Evolutionary conservation across 78 protist genomes (phyloP).

Genomic region (Dictyostelium citrinum): DNA sequence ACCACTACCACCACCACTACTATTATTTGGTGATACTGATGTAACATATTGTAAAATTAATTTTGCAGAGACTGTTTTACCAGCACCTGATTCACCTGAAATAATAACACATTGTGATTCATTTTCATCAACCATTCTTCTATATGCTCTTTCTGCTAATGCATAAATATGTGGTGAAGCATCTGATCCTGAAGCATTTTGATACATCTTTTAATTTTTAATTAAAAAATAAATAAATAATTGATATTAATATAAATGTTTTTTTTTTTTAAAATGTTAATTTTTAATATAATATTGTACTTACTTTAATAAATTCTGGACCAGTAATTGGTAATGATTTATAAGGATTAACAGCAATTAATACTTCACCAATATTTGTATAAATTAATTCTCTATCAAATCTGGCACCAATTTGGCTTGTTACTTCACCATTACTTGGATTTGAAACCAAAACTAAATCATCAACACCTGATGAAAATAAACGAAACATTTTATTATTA

Average conservation of each 20-base stretch:
- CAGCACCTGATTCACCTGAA: slow-evolving; percentile 81
- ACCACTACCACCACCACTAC: slow-evolving; percentile 16
- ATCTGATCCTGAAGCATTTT: slow-evolving; percentile 59
- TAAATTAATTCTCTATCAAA: slow-evolving; percentile 78
- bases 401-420: slow-evolving; percentile 79
- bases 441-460: slow-evolving; percentile 65
- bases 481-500: slow-evolving; percentile 51
- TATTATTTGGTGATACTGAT: slow-evolving; percentile 85
- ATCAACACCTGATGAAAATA: slow-evolving; percentile 82
- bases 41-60: slow-evolving; percentile 92
- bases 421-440: slow-evolving; percentile 71
- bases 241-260: too few relatives aligned
- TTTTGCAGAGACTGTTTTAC: slow-evolving; percentile 96
- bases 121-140: slow-evolving; percentile 82
- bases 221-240: too few relatives aligned
- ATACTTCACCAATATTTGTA: slow-evolving; percentile 84
- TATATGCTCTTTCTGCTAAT: slow-evolving; percentile 89
- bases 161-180: slow-evolving; percentile 90
- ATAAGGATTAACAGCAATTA: slow-evolving; percentile 74
- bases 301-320: slow-evolving; percentile 81
- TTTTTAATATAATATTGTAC: too few relatives aligned
- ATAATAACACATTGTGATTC: slow-evolving; percentile 81
- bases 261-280: too few relatives aligned
- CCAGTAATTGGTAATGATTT: slow-evolving; percentile 85
- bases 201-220: slow-evolving; percentile 65